These are phyloP conservation scores for Echinosophora koreensis DNA, from an alignment of 306 rosid species.

Conservation along the genomic window DNA sequence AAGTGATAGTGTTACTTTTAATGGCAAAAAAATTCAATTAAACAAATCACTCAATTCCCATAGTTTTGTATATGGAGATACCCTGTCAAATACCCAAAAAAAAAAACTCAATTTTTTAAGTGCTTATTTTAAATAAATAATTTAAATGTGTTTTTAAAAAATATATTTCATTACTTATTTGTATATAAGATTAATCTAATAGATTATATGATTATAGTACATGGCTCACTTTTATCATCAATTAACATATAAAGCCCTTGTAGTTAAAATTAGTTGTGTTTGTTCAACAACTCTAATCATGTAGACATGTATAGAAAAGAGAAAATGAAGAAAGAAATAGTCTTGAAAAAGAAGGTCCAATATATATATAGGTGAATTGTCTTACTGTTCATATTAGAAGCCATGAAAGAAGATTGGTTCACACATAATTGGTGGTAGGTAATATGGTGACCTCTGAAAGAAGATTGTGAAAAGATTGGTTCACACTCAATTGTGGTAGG, in stretches of 20 bases:
- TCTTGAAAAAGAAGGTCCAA: neutral
- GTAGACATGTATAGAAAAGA: neutral
- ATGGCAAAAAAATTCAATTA: too few species aligned
- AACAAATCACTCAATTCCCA: too few species aligned
- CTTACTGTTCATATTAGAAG: conserved; percentile 14
- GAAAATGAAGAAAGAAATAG: neutral
- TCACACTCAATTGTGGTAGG: conserved; percentile 36
- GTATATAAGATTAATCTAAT: neutral
- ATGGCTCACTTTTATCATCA: neutral
- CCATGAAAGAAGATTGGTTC: conserved; percentile 25
- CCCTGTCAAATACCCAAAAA: too few species aligned
- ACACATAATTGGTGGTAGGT: conserved; percentile 39
- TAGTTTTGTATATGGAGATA: too few species aligned
- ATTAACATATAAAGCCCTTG: neutral
- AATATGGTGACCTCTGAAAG: neutral
- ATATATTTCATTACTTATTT: neutral
- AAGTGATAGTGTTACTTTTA: neutral
- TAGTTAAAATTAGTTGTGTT: neutral
- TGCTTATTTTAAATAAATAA: too few species aligned
- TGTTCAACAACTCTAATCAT: conserved; percentile 4
- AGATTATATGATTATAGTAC: neutral
- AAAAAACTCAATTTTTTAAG: too few species aligned
- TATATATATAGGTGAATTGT: neutral
- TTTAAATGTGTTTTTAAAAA: too few species aligned
- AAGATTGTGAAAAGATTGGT: too few species aligned